A percentile compares a stretch with the other conserved stretches of the same genome.
Conservation (phyloP, 176 grass and related monocot genomes). For the Cymbopogon citratus region DNA sequence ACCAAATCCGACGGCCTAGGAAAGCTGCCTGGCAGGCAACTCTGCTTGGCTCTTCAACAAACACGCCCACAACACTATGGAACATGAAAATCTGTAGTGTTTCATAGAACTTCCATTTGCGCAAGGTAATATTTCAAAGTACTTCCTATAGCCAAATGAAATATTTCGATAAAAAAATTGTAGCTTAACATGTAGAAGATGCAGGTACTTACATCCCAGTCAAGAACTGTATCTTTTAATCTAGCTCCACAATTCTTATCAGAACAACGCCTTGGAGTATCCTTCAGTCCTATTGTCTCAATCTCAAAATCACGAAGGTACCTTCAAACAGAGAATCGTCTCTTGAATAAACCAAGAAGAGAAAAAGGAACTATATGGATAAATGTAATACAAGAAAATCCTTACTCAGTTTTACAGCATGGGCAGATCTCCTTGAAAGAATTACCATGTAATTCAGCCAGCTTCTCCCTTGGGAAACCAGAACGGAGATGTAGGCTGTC, state of each 20-base stretch:
- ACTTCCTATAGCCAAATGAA: not conserved
- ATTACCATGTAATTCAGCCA: slow-evolving; percentile 92
- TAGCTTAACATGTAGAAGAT: slow-evolving; percentile 5
- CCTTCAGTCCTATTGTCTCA: slow-evolving; percentile 94
- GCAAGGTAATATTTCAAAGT: not conserved
- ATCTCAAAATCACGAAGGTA: slow-evolving; percentile 98
- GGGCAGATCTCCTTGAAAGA: slow-evolving; percentile 92
- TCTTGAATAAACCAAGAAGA: slow-evolving; percentile 22
- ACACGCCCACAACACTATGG: not conserved
- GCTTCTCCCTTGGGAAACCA: slow-evolving; percentile 81
- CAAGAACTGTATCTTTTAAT: slow-evolving; percentile 95
- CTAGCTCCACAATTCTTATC: slow-evolving; percentile 63
- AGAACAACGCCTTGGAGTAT: slow-evolving; percentile 83
- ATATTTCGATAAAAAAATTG: not conserved
- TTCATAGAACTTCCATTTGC: not conserved
- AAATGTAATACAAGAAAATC: slow-evolving; percentile 21
- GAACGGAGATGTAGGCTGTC: slow-evolving; percentile 96
- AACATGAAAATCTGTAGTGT: not conserved
- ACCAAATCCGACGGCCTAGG: not conserved
- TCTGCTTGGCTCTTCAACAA: not conserved
- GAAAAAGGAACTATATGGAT: slow-evolving; percentile 4
- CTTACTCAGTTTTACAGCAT: slow-evolving; percentile 85
- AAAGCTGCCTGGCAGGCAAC: not conserved
- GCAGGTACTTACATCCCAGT: slow-evolving; percentile 75
- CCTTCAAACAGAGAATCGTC: slow-evolving; percentile 41